Percentiles rank a stretch among this genome's conserved stretches.
phyloP scores from a whole-genome alignment of 441 rosid species.

The Hypseocharis bilobata region DNA sequence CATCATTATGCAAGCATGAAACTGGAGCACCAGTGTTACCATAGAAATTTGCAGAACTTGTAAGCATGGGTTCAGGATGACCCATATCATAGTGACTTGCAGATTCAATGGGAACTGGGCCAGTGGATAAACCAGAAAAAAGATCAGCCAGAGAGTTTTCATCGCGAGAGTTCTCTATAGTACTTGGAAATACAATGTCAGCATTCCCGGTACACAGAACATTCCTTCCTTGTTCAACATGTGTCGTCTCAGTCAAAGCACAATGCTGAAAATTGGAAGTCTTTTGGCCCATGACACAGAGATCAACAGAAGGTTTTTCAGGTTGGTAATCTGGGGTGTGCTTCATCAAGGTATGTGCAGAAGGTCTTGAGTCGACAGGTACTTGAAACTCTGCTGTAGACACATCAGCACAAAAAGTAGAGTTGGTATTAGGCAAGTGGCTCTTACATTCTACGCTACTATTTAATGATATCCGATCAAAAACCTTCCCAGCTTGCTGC shows the following conservation, averaged over 20 bases:
- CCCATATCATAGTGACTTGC: constrained; percentile 24
- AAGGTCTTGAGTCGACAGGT: constrained; percentile 22
- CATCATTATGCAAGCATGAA: constrained; percentile 18
- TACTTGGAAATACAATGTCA: constrained; percentile 26
- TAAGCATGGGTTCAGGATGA: constrained; percentile 10
- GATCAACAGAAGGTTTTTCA: constrained; percentile 14
- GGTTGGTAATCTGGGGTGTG: constrained; percentile 19
- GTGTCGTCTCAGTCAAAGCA: constrained; percentile 20
- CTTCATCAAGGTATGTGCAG: constrained; percentile 22
- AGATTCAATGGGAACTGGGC: constrained; percentile 22
- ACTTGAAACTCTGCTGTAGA: constrained; percentile 22
- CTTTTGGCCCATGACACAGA: constrained; percentile 18
- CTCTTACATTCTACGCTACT: constrained; percentile 19
- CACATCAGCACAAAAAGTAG: constrained; percentile 24
- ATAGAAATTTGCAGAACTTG: constrained; percentile 11
- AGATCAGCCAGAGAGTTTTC: constrained; percentile 24
- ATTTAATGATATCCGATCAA: constrained; percentile 18
- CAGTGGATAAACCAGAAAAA: constrained; percentile 26
- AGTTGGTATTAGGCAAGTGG: constrained; percentile 17
- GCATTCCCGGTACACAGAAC: constrained; percentile 19
- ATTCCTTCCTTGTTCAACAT: constrained; percentile 21
- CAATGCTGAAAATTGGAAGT: constrained; percentile 10
- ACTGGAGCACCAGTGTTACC: constrained; percentile 13
- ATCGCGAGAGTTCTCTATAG: constrained; percentile 13
- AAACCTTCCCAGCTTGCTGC: constrained; percentile 28